These are phyloP conservation scores for carrot (Daucus carota) DNA, from an alignment of 129 eudicot genomes.

Conservation along the genomic window DNA sequence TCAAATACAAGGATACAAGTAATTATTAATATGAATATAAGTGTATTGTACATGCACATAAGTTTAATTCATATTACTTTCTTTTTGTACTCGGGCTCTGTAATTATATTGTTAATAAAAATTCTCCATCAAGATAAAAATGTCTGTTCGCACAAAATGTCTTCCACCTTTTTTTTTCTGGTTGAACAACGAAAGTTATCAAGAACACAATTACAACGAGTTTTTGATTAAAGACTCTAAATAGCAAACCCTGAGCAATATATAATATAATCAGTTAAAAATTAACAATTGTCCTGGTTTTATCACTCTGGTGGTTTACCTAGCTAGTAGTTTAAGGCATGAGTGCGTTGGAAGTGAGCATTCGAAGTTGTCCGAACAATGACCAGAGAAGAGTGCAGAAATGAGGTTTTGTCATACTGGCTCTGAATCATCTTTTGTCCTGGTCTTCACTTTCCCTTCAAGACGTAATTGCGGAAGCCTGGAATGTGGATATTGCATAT, in stretches of 20 bases:
- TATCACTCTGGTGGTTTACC: too few species aligned
- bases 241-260: background rate
- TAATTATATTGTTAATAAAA: background rate
- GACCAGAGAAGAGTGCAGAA: background rate
- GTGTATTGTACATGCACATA: background rate
- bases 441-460: conserved; percentile 8
- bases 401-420: background rate
- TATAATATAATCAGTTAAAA: background rate
- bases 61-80: background rate
- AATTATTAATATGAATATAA: too few species aligned
- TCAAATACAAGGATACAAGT: too few species aligned
- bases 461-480: conserved; percentile 19
- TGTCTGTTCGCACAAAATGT: background rate
- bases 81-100: background rate
- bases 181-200: background rate
- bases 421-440: background rate
- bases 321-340: background rate
- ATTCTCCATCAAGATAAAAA: background rate
- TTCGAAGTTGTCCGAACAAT: background rate
- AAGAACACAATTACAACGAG: background rate
- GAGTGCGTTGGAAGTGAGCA: background rate
- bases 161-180: background rate
- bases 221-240: background rate
- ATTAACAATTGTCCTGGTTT: background rate
- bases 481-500: conserved; percentile 28